Percentiles rank a stretch among this genome's conserved stretches.
Evolutionary conservation across 2,329 filamentous ascomycete species (phyloP).

Genomic region (Fusarium napiforme): DNA sequence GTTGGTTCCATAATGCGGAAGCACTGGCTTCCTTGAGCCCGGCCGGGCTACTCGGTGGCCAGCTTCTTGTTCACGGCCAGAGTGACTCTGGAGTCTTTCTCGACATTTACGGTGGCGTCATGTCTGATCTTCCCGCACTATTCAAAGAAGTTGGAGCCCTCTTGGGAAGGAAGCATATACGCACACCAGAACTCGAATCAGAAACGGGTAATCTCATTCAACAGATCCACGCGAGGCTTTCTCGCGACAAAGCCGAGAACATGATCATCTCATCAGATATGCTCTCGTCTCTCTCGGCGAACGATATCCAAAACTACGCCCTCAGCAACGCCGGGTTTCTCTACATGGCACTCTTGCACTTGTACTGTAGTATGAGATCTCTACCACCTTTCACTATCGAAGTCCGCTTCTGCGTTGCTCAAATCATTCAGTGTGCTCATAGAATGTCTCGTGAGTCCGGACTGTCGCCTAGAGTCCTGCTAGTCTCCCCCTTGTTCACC

Average conservation of each 20-base stretch:
- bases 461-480: slow-evolving; percentile 13
- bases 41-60: background rate
- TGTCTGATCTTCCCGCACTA: slow-evolving; percentile 27
- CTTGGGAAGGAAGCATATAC: background rate
- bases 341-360: slow-evolving; percentile 25
- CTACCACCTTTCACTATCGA: background rate
- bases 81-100: background rate
- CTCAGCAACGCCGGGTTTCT: slow-evolving; percentile 30
- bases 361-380: slow-evolving; percentile 8
- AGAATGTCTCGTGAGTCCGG: slow-evolving; percentile 11
- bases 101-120: slow-evolving; percentile 25
- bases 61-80: background rate
- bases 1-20: slow-evolving; percentile 35
- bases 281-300: background rate
- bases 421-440: slow-evolving; percentile 19
- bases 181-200: background rate
- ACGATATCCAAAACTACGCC: slow-evolving; percentile 23
- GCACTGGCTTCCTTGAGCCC: slow-evolving; percentile 27
- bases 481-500: slow-evolving; percentile 25
- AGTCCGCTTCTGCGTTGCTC: slow-evolving; percentile 8
- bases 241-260: slow-evolving; percentile 4
- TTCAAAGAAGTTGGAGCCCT: slow-evolving; percentile 22
- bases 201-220: background rate
- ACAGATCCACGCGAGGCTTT: slow-evolving; percentile 2
- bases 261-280: background rate